Conservation (phyloP, 139 green algal species). For the Chlamydomonas schloesseri region DNA sequence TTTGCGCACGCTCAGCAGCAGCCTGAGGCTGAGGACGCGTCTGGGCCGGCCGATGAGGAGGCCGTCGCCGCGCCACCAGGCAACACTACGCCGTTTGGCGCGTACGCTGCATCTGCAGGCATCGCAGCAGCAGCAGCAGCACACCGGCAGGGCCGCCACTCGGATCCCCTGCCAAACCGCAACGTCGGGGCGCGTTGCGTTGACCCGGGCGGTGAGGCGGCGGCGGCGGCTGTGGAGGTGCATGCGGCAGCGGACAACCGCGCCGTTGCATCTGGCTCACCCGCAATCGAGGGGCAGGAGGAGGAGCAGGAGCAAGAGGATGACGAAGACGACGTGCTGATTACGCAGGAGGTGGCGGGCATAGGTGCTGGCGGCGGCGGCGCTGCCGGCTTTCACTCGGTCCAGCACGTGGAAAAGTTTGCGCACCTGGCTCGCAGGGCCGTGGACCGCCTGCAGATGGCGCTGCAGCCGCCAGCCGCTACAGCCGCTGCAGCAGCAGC, state of each 20-base stretch:
- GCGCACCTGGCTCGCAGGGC: not conserved
- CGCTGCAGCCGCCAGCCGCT: not conserved
- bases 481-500: not conserved
- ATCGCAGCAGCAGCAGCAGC: no score
- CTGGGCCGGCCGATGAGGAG: no score
- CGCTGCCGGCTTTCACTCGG: not conserved
- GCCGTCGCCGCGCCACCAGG: no score
- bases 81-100: no score
- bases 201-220: no score
- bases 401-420: constrained; percentile 2
- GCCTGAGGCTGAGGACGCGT: no score
- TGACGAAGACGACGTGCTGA: not conserved
- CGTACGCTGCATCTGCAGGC: no score
- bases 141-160: no score
- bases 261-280: not conserved
- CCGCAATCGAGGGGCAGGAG: not conserved
- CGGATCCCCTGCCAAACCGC: no score
- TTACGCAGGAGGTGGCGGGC: not conserved
- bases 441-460: not conserved
- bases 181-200: not conserved
- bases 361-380: no score
- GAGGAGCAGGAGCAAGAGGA: not conserved
- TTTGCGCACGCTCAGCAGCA: no score
- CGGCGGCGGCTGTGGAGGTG: not conserved
- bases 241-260: not conserved